phyloP scores from a whole-genome alignment of 495 filamentous ascomycete species.

The Penicillium manginii region DNA sequence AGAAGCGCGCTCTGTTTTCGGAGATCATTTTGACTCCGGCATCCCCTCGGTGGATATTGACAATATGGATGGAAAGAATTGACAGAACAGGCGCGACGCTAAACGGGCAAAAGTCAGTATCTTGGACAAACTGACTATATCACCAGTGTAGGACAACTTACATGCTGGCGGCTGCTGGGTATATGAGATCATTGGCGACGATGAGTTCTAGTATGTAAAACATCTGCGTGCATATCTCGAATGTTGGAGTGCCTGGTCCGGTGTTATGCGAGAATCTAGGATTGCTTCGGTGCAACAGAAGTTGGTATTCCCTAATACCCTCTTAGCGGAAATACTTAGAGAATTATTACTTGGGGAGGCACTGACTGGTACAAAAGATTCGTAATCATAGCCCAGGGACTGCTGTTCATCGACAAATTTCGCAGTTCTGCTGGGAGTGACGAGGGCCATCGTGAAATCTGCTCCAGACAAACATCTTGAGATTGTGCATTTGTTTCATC shows the following conservation, averaged over 20 bases:
- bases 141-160: not conserved
- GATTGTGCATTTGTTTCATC: slow-evolving; percentile 13
- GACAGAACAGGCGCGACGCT: slow-evolving; percentile 22
- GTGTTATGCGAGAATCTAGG: slow-evolving; percentile 12
- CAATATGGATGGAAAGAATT: slow-evolving; percentile 23
- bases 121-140: not conserved
- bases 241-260: slow-evolving; percentile 11
- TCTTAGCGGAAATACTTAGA: not conserved
- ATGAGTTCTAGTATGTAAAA: slow-evolving; percentile 13
- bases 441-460: slow-evolving; percentile 11
- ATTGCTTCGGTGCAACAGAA: slow-evolving; percentile 16
- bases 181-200: slow-evolving; percentile 10
- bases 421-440: slow-evolving; percentile 6
- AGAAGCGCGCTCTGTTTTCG: slow-evolving; percentile 25
- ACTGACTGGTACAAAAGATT: slow-evolving; percentile 17
- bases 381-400: slow-evolving; percentile 17
- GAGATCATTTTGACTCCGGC: slow-evolving; percentile 19
- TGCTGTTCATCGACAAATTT: slow-evolving; percentile 6
- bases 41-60: slow-evolving; percentile 20
- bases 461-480: slow-evolving; percentile 19
- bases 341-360: too few relatives aligned
- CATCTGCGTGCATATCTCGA: slow-evolving; percentile 17
- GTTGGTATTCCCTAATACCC: slow-evolving; percentile 10
- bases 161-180: slow-evolving; percentile 14
- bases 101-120: not conserved